A percentile compares a stretch with the other conserved stretches of the same genome.
phyloP scores from a whole-genome alignment of 2,329 filamentous ascomycete species.

The Phaeosphaeriaceae sp. region DNA sequence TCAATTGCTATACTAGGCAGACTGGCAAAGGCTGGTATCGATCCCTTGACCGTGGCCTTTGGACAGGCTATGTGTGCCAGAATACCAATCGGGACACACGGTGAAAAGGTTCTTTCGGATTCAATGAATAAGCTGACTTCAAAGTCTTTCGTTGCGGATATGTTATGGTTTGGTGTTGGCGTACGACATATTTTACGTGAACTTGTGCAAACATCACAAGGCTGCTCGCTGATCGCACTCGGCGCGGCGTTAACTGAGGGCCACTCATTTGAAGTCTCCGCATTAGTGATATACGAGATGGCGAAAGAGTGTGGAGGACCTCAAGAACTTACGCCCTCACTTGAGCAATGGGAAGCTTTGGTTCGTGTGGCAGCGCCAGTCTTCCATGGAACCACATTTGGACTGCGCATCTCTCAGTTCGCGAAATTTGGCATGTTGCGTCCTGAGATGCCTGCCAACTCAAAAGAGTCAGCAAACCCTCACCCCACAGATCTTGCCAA shows the following conservation, averaged over 20 bases:
- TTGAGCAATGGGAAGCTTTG: conserved; percentile 11
- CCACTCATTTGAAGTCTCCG: background rate
- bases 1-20: conserved; percentile 13
- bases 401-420: conserved; percentile 6
- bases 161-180: conserved; percentile 18
- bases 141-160: conserved; percentile 5
- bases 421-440: background rate
- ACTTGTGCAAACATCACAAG: conserved; percentile 16
- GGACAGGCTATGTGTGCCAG: conserved; percentile 11
- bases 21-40: conserved; percentile 12
- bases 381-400: conserved; percentile 8
- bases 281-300: conserved; percentile 9
- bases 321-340: conserved; percentile 6
- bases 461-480: background rate
- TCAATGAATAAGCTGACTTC: conserved; percentile 9
- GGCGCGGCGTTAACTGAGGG: conserved; percentile 9
- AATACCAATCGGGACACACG: conserved; percentile 11
- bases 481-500: conserved; percentile 8
- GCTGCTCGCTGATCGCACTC: conserved; percentile 11
- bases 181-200: conserved; percentile 14
- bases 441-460: background rate
- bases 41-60: conserved; percentile 16
- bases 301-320: conserved; percentile 6
- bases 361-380: conserved; percentile 5
- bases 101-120: conserved; percentile 12